Conservation (phyloP, 2,329 filamentous ascomycete genomes). For the Ceratocystis lukuohia region DNA sequence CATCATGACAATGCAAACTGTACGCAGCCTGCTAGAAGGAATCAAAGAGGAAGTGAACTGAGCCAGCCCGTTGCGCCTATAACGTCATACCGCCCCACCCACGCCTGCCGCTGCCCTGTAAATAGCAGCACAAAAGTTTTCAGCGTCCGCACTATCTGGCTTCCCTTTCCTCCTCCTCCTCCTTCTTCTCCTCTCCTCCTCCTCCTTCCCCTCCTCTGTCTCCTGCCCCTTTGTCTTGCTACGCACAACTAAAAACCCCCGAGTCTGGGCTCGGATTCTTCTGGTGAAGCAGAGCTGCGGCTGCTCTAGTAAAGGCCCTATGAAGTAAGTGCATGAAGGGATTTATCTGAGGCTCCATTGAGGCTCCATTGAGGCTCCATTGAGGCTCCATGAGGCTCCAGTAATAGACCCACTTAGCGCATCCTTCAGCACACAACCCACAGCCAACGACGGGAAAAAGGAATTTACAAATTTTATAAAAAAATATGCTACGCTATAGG, state of each 20-base stretch:
- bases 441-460: neutral
- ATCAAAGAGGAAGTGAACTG: conserved; percentile 5
- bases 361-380: conserved; percentile 16
- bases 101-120: neutral
- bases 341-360: neutral
- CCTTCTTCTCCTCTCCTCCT: too few relatives aligned
- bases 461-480: neutral
- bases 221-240: neutral
- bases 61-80: conserved; percentile 9
- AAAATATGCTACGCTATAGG: neutral
- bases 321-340: neutral
- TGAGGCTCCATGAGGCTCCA: conserved; percentile 19
- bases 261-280: conserved; percentile 1
- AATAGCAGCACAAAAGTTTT: conserved; percentile 4
- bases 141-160: neutral
- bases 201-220: neutral
- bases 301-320: neutral
- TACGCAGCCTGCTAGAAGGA: conserved; percentile 3
- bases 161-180: neutral
- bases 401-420: conserved; percentile 14
- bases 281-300: neutral
- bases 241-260: neutral
- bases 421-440: conserved; percentile 8
- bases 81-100: conserved; percentile 16
- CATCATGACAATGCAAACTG: too few relatives aligned